Percentiles rank a stretch among this genome's conserved stretches.
phyloP scores from a whole-genome alignment of 129 eudicot species.

The Erigeron canadensis region DNA sequence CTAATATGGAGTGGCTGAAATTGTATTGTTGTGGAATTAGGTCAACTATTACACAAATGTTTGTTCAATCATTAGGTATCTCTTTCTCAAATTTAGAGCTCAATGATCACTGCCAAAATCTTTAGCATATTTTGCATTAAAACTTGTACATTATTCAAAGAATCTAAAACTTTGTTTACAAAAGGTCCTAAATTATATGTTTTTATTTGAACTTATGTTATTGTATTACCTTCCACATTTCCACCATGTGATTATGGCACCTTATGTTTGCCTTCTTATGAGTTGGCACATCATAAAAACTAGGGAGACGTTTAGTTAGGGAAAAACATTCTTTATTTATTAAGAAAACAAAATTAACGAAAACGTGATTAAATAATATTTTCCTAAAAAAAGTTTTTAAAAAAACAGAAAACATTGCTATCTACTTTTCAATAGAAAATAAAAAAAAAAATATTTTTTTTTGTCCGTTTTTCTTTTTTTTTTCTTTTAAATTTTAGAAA shows the following conservation, averaged over 20 bases:
- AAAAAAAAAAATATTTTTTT: too few species aligned
- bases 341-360: too few species aligned
- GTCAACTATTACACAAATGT: constrained; percentile 33
- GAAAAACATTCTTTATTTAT: too few species aligned
- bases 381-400: too few species aligned
- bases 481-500: too few species aligned
- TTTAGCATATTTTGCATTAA: constrained; percentile 8
- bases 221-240: constrained; percentile 14
- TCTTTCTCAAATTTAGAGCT: background rate
- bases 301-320: too few species aligned
- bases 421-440: too few species aligned
- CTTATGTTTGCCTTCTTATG: constrained; percentile 1
- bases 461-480: too few species aligned
- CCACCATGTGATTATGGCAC: constrained; percentile 27
- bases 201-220: constrained; percentile 17
- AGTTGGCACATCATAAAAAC: constrained; percentile 15
- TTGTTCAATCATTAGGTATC: constrained; percentile 10
- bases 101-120: background rate
- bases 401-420: too few species aligned
- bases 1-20: constrained; percentile 35
- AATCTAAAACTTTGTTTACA: constrained; percentile 14
- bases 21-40: constrained; percentile 31
- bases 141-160: constrained; percentile 16
- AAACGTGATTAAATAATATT: too few species aligned
- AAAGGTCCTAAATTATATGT: background rate